phyloP scores from a whole-genome alignment of 768 basidiomycete genomes.

The Chalciporus pseudorubinellus region DNA sequence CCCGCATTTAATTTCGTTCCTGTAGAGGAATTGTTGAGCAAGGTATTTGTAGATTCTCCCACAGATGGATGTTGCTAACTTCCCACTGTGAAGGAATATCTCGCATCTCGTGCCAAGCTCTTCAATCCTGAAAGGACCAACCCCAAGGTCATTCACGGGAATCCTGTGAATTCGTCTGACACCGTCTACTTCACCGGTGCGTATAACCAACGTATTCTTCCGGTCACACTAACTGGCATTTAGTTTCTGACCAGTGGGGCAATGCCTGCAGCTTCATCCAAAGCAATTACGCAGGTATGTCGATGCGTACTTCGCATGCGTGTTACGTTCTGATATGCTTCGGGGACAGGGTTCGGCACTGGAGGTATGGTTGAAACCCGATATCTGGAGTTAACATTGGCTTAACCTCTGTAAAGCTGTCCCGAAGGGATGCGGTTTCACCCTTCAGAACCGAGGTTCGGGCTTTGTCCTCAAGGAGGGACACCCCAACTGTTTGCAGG shows the following conservation, averaged over 20 bases:
- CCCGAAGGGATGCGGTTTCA: slow-evolving; percentile 94
- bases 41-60: slow-evolving; percentile 42
- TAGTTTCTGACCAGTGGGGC: slow-evolving; percentile 83
- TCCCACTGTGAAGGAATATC: slow-evolving; percentile 64
- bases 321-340: neutral
- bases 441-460: slow-evolving; percentile 89
- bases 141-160: slow-evolving; percentile 68
- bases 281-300: slow-evolving; percentile 78
- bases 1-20: slow-evolving; percentile 78
- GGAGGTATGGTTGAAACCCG: slow-evolving; percentile 48
- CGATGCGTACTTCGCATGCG: neutral
- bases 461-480: slow-evolving; percentile 77
- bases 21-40: slow-evolving; percentile 79
- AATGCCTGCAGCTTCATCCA: slow-evolving; percentile 90
- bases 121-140: slow-evolving; percentile 70
- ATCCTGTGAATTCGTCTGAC: slow-evolving; percentile 82
- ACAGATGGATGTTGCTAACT: neutral
- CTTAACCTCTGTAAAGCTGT: slow-evolving; percentile 51
- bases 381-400: neutral
- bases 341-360: slow-evolving; percentile 76
- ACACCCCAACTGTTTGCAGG: slow-evolving; percentile 84
- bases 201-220: neutral
- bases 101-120: slow-evolving; percentile 72
- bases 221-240: neutral
- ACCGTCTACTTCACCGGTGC: slow-evolving; percentile 91